Evolutionary conservation across 495 filamentous ascomycete species (phyloP), one percentile per base, ranked within the genome.

Genomic region (Pseudoneurospora amorphoporcata): DNA sequence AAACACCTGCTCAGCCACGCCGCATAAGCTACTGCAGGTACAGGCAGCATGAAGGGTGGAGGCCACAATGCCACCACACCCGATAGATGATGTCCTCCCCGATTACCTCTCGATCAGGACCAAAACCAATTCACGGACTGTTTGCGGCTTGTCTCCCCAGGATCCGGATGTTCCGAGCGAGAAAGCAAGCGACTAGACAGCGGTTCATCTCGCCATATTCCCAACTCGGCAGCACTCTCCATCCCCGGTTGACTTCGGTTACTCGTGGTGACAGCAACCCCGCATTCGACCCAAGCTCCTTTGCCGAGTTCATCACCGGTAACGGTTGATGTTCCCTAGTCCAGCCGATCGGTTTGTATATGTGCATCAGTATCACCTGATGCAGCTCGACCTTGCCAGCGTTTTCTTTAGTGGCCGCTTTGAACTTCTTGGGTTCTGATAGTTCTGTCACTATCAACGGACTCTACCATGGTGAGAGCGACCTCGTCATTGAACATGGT

Each of bases 1-100:
- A 69, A 40, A 69, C 32, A 58, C 43, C 32, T 40, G 72, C 74
- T 70, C 74, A 74, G 74, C 72, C 74, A 76, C 74, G 38, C 16
- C 39, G 35, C 69, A 58, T 41, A 73, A 47, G 74, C 74, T 76
- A 76, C 70, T 71, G 74, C 74, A 76, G 74, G 74, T 70, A 35
- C 53, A 8, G 29, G 14, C 53, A 65, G 6, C 4, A 65, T 65
- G 14, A 37, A 65, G 53, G 53, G 7, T 65, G 53, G 53, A 65
- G 53, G 9, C 45, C 45, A 75, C 74, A 53, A 71, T 68, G 32
- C 70, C 35, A 32, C 70, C 61, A 37, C 23, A 17, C 38, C 72
- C 74, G 74, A 74, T 74, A 37, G 68, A 72, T 17, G 53, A 65
- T 73, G 32, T 39, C 12, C 40, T 70, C 39, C 14, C 32, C 37